Conservation (phyloP, 257 asterid genomes). For the Coffea eugenioides region DNA sequence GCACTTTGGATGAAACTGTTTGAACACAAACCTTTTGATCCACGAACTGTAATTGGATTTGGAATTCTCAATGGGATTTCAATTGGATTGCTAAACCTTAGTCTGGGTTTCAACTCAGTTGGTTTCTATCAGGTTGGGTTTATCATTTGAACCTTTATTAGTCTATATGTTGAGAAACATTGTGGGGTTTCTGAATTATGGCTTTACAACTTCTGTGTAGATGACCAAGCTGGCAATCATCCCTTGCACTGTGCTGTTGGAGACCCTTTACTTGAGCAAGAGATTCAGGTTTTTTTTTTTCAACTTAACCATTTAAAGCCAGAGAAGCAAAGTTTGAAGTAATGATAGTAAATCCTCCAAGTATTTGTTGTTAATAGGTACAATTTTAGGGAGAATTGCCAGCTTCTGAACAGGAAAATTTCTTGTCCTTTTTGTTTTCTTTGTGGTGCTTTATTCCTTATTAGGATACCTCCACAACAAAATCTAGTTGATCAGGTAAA, state of each 20-base stretch:
- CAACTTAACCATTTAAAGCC: background rate
- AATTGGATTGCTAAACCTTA: constrained; percentile 84
- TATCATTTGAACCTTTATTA: constrained; percentile 11
- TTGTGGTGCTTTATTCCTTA: background rate
- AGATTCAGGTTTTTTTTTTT: constrained; percentile 59
- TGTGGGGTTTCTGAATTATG: constrained; percentile 21
- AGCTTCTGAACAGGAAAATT: background rate
- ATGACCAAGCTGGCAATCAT: constrained; percentile 94
- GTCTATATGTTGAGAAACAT: constrained; percentile 2
- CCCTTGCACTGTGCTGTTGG: constrained; percentile 85
- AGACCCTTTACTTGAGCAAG: constrained; percentile 83
- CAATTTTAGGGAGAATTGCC: background rate
- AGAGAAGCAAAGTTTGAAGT: background rate
- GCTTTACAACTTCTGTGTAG: constrained; percentile 34
- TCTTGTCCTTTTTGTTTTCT: background rate
- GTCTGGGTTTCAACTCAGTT: constrained; percentile 87
- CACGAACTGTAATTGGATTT: constrained; percentile 67
- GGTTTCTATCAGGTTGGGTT: constrained; percentile 79
- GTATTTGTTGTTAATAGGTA: background rate
- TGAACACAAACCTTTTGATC: constrained; percentile 82
- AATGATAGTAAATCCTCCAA: background rate
- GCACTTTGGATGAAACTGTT: constrained; percentile 69
- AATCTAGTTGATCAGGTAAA: background rate
- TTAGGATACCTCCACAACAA: background rate
- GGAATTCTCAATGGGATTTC: constrained; percentile 86